Percentiles rank a stretch among this genome's conserved stretches.
Evolutionary conservation across 2,329 filamentous ascomycete species (phyloP).

Genomic region (Trichophyton equinum): DNA sequence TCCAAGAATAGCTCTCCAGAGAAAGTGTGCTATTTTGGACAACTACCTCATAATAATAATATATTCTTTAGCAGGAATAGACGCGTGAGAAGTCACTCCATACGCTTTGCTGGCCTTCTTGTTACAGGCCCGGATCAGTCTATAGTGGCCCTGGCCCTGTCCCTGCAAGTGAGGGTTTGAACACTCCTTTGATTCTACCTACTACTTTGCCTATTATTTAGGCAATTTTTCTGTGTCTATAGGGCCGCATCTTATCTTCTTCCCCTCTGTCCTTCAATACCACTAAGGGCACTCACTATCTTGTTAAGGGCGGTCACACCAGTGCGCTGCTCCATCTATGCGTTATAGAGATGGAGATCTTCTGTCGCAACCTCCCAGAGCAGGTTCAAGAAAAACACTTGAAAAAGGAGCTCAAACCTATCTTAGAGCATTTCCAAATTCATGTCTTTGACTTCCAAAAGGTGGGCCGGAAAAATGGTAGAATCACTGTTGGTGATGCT

Average conservation of each 20-base stretch:
- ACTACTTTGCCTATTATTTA: not conserved
- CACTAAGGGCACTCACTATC: not conserved
- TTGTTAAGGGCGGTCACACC: not conserved
- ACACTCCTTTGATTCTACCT: not conserved
- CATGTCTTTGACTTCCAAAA: conserved; percentile 16
- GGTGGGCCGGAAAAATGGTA: conserved; percentile 14
- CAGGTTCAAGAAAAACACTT: conserved; percentile 15
- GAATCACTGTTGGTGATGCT: conserved; percentile 16
- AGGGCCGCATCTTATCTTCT: not conserved
- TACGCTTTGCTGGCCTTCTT: not conserved
- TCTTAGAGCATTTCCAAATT: conserved; percentile 15
- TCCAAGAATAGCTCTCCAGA: not conserved
- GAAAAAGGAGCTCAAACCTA: conserved; percentile 14
- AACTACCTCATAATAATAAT: not conserved
- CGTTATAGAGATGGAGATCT: conserved; percentile 17
- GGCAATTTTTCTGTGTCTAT: not conserved
- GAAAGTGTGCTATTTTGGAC: not conserved
- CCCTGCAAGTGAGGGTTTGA: not conserved
- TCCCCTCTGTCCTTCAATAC: not conserved
- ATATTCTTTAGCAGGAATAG: too few species aligned
- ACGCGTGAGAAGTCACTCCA: not conserved
- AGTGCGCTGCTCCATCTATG: not conserved
- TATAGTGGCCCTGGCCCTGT: not conserved
- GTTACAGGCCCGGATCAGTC: not conserved
- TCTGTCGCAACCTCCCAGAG: conserved; percentile 18